Base-by-base conservation (phyloP, 1,284 basidiomycete genomes). In the Microbotryomycetes sp. region DNA sequence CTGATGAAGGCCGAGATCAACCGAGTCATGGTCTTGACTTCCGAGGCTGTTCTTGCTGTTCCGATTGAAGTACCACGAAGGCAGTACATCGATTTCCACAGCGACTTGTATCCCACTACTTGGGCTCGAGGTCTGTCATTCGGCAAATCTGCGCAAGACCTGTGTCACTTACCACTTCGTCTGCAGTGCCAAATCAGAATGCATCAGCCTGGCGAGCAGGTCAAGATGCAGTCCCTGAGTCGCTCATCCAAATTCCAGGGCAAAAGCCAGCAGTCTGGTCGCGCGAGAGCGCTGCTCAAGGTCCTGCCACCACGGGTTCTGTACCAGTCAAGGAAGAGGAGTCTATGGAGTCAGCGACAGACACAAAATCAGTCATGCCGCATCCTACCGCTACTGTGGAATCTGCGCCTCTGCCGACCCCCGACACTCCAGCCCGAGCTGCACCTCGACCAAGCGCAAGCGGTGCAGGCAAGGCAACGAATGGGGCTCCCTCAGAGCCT, bases 1-100 rank as follows among this genome's bases (percentile, higher is more conserved):
- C 76, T 79, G 23, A 79, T 78, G 78, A 69, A 76, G 56, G 77
- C 78, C 1, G 76, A 79, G 67, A 74, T 80, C 46, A 76, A 74
- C 9, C 75, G 70, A 16, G 51, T 78, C 19, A 61, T 78, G n/a
- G 49, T 79, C 0, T 70, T 76, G 50, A 73, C 75, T 60, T 76
- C 74, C 60, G 73, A 74, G 7, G 75, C 76, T 4, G 62, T 79
- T 47, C 26, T 79, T 2, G 78, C 78, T 0, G 63, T 78, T 0
- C 64, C 71, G 0, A 69, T 79, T 54, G 71, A 70, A 54, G 76
- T 79, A 0, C 79, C 79, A 0, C 70, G 77, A 48, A 64, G 78
- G 54, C 77, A 77, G 58, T 73, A 79, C 50, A 73, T 80, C 49
- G 79, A 80, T 62, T 80, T 75, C 55, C 76, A 79, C 55, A 66